Percentiles rank a stretch among this genome's conserved stretches.
Evolutionary conservation across 2,329 filamentous ascomycete genomes (phyloP).

Genomic region (Aspergillus fumigatus): DNA sequence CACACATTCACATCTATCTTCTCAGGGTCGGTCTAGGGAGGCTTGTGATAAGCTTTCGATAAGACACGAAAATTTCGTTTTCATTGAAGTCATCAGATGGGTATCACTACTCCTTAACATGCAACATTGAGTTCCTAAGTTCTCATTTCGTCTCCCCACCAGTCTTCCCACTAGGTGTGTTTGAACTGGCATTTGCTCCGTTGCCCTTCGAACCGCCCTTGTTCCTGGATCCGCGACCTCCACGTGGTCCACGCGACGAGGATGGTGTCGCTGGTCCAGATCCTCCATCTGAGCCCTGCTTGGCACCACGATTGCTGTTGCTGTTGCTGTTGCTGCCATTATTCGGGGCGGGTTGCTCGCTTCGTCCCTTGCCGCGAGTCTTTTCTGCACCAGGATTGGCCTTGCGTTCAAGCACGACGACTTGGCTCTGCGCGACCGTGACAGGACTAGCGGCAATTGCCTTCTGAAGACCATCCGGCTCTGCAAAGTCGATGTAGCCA

Average conservation of each 20-base stretch:
- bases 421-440: conserved; percentile 74
- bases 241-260: conserved; percentile 16
- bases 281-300: conserved; percentile 13
- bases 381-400: conserved; percentile 31
- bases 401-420: conserved; percentile 71
- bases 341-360: conserved; percentile 15
- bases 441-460: conserved; percentile 80
- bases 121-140: not conserved
- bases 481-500: conserved; percentile 84
- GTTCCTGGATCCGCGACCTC: conserved; percentile 15
- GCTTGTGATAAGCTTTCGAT: not conserved
- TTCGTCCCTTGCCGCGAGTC: conserved; percentile 27
- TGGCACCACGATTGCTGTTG: conserved; percentile 5
- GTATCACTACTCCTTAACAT: not conserved
- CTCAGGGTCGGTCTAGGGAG: not conserved
- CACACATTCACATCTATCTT: not conserved
- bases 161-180: conserved; percentile 9
- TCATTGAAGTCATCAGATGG: not conserved
- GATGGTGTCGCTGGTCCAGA: conserved; percentile 3
- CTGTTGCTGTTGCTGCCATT: conserved; percentile 2
- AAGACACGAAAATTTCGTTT: no score
- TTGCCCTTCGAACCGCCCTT: conserved; percentile 12
- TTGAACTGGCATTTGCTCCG: conserved; percentile 6
- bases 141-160: conserved; percentile 13
- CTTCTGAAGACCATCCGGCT: conserved; percentile 66